Evolutionary conservation across 1,139 yeast genomes (phyloP).

Genomic region (Pneumocystis sp.): DNA sequence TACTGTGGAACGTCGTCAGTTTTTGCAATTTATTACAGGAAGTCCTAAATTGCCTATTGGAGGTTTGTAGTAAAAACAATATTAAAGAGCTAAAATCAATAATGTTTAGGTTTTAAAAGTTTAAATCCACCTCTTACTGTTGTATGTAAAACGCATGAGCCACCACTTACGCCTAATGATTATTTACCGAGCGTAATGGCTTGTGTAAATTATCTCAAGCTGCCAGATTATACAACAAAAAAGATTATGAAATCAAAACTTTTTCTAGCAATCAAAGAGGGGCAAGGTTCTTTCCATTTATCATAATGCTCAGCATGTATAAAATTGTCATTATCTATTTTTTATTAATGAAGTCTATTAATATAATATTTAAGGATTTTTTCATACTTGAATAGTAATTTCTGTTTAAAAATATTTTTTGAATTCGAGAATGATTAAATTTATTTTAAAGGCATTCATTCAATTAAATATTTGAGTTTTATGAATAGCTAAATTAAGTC

Average conservation of each 20-base stretch:
- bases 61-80: slow-evolving; percentile 22
- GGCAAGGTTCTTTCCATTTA: slow-evolving; percentile 74
- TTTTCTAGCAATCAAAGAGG: slow-evolving; percentile 64
- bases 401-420: background rate
- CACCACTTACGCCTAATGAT: slow-evolving; percentile 49
- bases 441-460: background rate
- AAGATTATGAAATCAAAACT: slow-evolving; percentile 46
- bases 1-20: slow-evolving; percentile 45
- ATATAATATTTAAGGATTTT: background rate
- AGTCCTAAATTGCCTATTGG: slow-evolving; percentile 89
- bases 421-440: background rate
- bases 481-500: background rate
- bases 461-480: background rate
- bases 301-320: slow-evolving; percentile 29
- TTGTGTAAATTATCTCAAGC: slow-evolving; percentile 83
- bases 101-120: slow-evolving; percentile 44
- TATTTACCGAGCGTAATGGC: slow-evolving; percentile 97
- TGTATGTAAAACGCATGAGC: slow-evolving; percentile 66
- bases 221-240: slow-evolving; percentile 63
- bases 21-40: slow-evolving; percentile 82
- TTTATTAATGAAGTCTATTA: background rate
- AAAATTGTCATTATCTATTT: background rate
- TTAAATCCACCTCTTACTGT: slow-evolving; percentile 75
- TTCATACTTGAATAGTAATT: background rate
- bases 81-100: background rate